These are phyloP conservation scores for Quercus variabilis DNA, from an alignment of 306 rosid species.

Conservation along the genomic window DNA sequence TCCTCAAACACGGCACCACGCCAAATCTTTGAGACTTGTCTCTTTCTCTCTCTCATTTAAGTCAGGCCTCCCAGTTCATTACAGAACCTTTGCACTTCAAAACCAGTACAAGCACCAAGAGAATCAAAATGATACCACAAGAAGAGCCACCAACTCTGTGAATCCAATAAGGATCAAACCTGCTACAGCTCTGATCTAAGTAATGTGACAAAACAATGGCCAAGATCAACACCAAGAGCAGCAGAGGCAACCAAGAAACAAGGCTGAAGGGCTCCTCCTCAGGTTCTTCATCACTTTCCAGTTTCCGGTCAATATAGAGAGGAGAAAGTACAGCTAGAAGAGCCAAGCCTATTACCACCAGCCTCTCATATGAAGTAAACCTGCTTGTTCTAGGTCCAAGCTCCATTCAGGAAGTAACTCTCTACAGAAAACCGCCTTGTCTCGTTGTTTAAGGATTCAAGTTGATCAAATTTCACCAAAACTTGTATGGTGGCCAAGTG, in stretches of 20 bases:
- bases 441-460: background rate
- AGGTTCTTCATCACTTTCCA: constrained; percentile 41
- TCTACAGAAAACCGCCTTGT: no score
- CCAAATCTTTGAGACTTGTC: background rate
- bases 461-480: background rate
- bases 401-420: constrained; percentile 45
- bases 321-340: constrained; percentile 82
- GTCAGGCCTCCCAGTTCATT: constrained; percentile 29
- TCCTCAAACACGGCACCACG: background rate
- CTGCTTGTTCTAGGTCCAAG: constrained; percentile 43
- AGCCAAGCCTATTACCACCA: constrained; percentile 51
- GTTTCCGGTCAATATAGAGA: constrained; percentile 59
- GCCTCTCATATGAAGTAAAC: constrained; percentile 57
- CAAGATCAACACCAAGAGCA: constrained; percentile 57
- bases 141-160: constrained; percentile 91
- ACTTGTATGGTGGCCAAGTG: background rate
- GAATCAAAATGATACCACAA: constrained; percentile 53
- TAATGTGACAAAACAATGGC: constrained; percentile 45
- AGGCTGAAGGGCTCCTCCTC: constrained; percentile 41
- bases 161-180: constrained; percentile 81
- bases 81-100: constrained; percentile 67
- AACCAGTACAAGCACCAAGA: constrained; percentile 68
- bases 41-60: background rate
- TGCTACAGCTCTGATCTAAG: constrained; percentile 47
- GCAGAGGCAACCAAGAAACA: constrained; percentile 53